phyloP scores from a whole-genome alignment of 2,329 filamentous ascomycete species.

The Trichoderma koningiopsis region DNA sequence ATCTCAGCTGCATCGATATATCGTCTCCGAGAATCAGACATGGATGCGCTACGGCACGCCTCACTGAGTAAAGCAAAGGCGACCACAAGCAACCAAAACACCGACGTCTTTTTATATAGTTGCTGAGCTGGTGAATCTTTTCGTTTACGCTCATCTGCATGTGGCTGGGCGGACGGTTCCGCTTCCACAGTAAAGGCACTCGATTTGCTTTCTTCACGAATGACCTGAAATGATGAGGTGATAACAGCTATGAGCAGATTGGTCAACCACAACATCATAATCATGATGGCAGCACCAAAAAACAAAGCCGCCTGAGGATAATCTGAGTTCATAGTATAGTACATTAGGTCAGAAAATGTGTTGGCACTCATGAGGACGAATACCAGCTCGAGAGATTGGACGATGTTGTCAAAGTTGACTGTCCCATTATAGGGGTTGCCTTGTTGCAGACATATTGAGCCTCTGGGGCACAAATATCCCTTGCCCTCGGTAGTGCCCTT shows the following conservation, averaged over 20 bases:
- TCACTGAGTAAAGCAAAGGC: slow-evolving; percentile 78
- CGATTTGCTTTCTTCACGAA: slow-evolving; percentile 90
- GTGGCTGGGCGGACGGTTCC: slow-evolving; percentile 44
- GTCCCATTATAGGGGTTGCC: slow-evolving; percentile 80
- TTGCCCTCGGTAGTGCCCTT: slow-evolving; percentile 63
- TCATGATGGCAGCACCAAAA: slow-evolving; percentile 73
- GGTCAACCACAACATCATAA: slow-evolving; percentile 94
- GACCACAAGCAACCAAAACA: slow-evolving; percentile 81
- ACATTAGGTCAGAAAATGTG: slow-evolving; percentile 93
- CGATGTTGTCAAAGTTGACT: slow-evolving; percentile 92
- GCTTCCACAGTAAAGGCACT: slow-evolving; percentile 88
- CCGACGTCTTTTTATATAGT: slow-evolving; percentile 71
- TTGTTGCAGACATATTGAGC: slow-evolving; percentile 81
- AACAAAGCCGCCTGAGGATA: slow-evolving; percentile 84
- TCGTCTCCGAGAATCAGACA: slow-evolving; percentile 60
- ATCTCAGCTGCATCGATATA: slow-evolving; percentile 76
- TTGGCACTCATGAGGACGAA: slow-evolving; percentile 99
- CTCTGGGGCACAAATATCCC: slow-evolving; percentile 83
- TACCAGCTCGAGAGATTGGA: slow-evolving; percentile 87
- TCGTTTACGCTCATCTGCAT: slow-evolving; percentile 42
- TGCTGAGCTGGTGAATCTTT: slow-evolving; percentile 61
- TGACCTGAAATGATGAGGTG: slow-evolving; percentile 97
- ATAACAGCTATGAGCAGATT: slow-evolving; percentile 96
- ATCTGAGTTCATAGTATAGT: slow-evolving; percentile 88
- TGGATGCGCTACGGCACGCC: slow-evolving; percentile 72